Evolutionary conservation across 75 land plant genomes (phyloP).

Genomic region (Picea sitchensis): DNA sequence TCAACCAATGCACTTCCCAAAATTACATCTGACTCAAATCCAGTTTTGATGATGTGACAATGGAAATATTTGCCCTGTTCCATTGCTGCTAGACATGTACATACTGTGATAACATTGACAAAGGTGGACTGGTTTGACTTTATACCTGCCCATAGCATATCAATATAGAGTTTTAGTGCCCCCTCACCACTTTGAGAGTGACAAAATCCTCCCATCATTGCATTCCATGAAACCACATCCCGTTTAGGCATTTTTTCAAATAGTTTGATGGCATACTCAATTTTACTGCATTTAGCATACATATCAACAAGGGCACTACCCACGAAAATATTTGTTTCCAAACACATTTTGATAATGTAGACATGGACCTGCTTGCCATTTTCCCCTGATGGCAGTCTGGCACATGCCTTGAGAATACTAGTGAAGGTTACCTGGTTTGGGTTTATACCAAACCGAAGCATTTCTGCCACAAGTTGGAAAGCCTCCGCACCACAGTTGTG

Average conservation of each 20-base stretch:
- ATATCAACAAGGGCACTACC: slow-evolving; percentile 44
- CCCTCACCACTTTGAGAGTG: slow-evolving; percentile 32
- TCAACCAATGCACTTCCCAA: background rate
- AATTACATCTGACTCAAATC: background rate
- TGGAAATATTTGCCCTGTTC: slow-evolving; percentile 43
- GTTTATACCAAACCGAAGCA: background rate
- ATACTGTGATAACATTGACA: slow-evolving; percentile 30
- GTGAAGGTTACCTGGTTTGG: slow-evolving; percentile 11
- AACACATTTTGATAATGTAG: slow-evolving; percentile 20
- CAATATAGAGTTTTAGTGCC: slow-evolving; percentile 15
- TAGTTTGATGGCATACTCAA: slow-evolving; percentile 17
- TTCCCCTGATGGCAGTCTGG: too few relatives aligned
- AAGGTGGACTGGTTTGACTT: slow-evolving; percentile 37
- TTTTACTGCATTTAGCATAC: slow-evolving; percentile 46
- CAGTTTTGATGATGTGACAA: slow-evolving; percentile 22
- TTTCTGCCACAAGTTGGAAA: background rate
- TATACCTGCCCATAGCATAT: slow-evolving; percentile 19
- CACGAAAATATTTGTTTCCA: slow-evolving; percentile 29
- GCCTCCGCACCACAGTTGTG: background rate
- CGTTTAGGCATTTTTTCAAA: slow-evolving; percentile 22
- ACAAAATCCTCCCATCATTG: slow-evolving; percentile 35
- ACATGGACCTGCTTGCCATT: slow-evolving; percentile 31
- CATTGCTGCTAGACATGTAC: slow-evolving; percentile 22
- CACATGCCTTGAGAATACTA: slow-evolving; percentile 8
- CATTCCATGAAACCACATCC: slow-evolving; percentile 37